Conservation (phyloP, 2,329 filamentous ascomycete genomes). For the Leptographium flavum region DNA sequence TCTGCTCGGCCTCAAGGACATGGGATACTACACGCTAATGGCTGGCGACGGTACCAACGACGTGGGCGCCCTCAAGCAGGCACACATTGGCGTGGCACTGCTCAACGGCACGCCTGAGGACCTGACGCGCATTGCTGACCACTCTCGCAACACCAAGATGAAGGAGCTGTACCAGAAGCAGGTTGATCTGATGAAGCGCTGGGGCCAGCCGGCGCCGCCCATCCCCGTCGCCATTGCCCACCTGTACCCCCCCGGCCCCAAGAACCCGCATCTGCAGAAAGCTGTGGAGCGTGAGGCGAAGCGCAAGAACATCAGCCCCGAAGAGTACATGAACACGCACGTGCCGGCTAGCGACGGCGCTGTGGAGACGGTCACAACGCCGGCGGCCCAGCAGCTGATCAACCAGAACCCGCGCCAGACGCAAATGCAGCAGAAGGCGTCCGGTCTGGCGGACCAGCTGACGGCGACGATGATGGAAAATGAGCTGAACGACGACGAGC, state of each 20-base stretch:
- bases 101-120: conserved; percentile 91
- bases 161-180: conserved; percentile 99
- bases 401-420: conserved; percentile 34
- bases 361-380: conserved; percentile 51
- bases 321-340: conserved; percentile 36
- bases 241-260: conserved; percentile 78
- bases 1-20: conserved; percentile 86
- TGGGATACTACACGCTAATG: conserved; percentile 97
- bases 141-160: conserved; percentile 90
- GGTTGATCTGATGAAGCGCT: conserved; percentile 75
- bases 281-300: conserved; percentile 77
- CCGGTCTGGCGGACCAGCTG: conserved; percentile 72
- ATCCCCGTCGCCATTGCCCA: conserved; percentile 88
- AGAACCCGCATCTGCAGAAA: conserved; percentile 87
- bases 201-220: conserved; percentile 87
- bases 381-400: conserved; percentile 30
- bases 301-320: conserved; percentile 55
- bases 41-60: conserved; percentile 97
- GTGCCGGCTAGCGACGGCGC: conserved; percentile 13
- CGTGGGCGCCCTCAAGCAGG: conserved; percentile 93
- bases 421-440: conserved; percentile 55
- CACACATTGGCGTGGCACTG: conserved; percentile 89
- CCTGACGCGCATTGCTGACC: conserved; percentile 79
- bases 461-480: conserved; percentile 79
- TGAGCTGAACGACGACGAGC: conserved; percentile 77